Evolutionary conservation across 441 rosid species (phyloP).

Genomic region (Mallotus japonicus): DNA sequence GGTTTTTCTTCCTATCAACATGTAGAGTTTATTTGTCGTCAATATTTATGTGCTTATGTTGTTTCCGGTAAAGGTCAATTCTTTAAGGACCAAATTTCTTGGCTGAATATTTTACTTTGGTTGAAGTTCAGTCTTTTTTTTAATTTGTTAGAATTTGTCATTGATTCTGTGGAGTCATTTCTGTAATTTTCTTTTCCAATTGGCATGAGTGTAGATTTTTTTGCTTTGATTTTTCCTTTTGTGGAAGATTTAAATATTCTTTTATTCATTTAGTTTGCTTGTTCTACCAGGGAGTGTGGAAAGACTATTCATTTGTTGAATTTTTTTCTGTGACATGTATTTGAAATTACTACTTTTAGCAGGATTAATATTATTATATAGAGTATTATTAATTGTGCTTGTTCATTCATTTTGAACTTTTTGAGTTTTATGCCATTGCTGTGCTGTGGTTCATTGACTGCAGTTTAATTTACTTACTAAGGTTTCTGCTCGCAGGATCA

Average conservation of each 20-base stretch:
- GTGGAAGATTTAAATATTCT: not conserved
- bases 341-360: not conserved
- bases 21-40: not conserved
- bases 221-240: not conserved
- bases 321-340: not conserved
- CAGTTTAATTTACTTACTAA: slow-evolving; percentile 13
- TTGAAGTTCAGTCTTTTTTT: too few relatives aligned
- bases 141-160: too few relatives aligned
- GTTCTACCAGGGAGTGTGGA: not conserved
- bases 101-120: not conserved
- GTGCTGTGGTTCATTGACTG: not conserved
- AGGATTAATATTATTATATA: not conserved
- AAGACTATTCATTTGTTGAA: not conserved
- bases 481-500: slow-evolving; percentile 52
- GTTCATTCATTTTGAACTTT: not conserved
- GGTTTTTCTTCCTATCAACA: not conserved
- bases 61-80: not conserved
- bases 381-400: not conserved
- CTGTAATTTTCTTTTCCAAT: too few relatives aligned
- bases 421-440: not conserved
- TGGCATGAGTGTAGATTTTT: too few relatives aligned
- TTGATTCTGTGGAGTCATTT: too few relatives aligned
- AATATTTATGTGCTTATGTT: not conserved
- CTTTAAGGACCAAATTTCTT: not conserved
- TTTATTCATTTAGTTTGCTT: not conserved